These are phyloP conservation scores for Aspergillus arachidicola DNA, from an alignment of 2,329 filamentous ascomycete species.

Conservation along the genomic window DNA sequence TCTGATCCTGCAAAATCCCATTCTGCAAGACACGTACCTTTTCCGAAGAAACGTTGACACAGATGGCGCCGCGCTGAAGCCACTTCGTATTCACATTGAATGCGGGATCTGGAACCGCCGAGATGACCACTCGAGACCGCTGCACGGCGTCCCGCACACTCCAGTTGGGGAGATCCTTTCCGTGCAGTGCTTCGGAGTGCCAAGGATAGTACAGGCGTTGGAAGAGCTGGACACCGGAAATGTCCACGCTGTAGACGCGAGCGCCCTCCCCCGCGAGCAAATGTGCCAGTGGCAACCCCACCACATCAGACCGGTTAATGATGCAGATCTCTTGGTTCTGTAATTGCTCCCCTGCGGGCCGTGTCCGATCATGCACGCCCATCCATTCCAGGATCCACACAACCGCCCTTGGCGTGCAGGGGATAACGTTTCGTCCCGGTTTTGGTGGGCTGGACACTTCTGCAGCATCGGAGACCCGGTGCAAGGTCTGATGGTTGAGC, in stretches of 20 bases:
- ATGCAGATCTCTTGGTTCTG: constrained; percentile 1
- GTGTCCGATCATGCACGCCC: neutral
- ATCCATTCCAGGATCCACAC: neutral
- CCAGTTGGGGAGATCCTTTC: neutral
- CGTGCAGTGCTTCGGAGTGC: neutral
- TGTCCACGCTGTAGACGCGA: constrained; percentile 1
- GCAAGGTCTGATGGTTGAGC: neutral
- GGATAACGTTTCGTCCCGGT: neutral
- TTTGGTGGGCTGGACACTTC: neutral
- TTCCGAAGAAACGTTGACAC: neutral
- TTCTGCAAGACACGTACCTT: neutral
- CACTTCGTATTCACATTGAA: neutral
- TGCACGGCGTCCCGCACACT: neutral
- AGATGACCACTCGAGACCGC: constrained; percentile 1
- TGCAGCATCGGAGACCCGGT: neutral
- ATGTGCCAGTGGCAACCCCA: neutral
- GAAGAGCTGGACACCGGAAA: neutral
- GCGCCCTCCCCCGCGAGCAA: neutral
- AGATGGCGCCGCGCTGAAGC: neutral
- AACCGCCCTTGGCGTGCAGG: constrained; percentile 3
- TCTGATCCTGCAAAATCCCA: neutral
- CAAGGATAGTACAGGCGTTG: neutral
- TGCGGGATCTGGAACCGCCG: constrained; percentile 1
- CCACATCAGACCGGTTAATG: neutral
- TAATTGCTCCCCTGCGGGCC: neutral